Evolutionary conservation across 106 monocot genomes (phyloP).

Genomic region (Narthecium ossifragum): DNA sequence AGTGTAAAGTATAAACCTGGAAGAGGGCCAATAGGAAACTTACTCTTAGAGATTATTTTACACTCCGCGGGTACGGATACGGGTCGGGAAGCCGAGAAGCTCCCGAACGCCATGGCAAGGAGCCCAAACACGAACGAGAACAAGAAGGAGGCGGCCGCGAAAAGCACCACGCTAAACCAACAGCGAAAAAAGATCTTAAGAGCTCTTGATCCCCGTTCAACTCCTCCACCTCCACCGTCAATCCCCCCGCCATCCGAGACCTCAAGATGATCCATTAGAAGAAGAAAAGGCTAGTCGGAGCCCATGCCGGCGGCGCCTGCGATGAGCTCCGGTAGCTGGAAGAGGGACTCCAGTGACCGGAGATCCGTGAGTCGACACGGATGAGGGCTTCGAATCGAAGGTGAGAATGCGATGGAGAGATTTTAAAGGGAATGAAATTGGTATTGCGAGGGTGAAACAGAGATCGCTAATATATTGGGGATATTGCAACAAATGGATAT

Average conservation of each 20-base stretch:
- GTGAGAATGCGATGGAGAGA: too few relatives aligned
- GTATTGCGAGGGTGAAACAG: too few relatives aligned
- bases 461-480: too few relatives aligned
- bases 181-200: conserved; percentile 29
- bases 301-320: conserved; percentile 8
- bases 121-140: conserved; percentile 58
- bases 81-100: conserved; percentile 30
- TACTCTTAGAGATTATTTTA: conserved; percentile 84
- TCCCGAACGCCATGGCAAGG: conserved; percentile 38
- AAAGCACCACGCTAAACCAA: conserved; percentile 30
- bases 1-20: too few relatives aligned
- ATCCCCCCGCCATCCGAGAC: not conserved
- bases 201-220: conserved; percentile 6
- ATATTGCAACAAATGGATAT: too few relatives aligned
- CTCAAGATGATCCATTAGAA: conserved; percentile 4
- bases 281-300: too few relatives aligned
- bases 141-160: conserved; percentile 34
- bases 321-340: too few relatives aligned
- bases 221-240: conserved; percentile 1
- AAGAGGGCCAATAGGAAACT: conserved; percentile 11
- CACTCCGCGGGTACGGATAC: conserved; percentile 59
- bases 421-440: too few relatives aligned
- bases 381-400: too few relatives aligned
- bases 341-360: too few relatives aligned
- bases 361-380: too few relatives aligned